These are phyloP conservation scores for Phytophthora kernoviae DNA, from an alignment of 352 stramenopile species.

Conservation along the genomic window DNA sequence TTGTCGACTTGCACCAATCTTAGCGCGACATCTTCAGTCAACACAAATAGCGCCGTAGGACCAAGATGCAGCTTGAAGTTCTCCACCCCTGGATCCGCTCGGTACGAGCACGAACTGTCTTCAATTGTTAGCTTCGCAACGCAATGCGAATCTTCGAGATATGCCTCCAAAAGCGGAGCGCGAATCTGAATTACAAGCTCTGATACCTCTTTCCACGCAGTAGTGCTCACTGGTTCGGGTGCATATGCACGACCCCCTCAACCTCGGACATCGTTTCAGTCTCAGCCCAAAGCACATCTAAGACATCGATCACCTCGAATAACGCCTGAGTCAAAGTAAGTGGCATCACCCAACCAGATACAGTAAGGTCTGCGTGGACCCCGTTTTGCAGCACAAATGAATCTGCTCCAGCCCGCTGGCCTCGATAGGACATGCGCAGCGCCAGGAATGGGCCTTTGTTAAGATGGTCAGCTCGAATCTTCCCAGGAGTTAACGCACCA, in stretches of 20 bases:
- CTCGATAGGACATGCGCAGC: constrained; percentile 71
- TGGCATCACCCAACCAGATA: constrained; percentile 82
- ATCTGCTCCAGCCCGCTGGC: constrained; percentile 33
- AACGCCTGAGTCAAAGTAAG: constrained; percentile 72
- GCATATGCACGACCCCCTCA: constrained; percentile 17
- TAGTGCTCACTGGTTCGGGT: constrained; percentile 9
- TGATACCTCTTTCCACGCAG: constrained; percentile 64
- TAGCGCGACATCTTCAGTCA: constrained; percentile 88
- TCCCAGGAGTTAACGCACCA: constrained; percentile 66
- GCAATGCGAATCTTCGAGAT: constrained; percentile 87
- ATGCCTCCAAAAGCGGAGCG: constrained; percentile 82
- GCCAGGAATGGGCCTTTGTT: constrained; percentile 60
- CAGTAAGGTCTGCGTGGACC: constrained; percentile 62
- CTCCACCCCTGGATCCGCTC: constrained; percentile 63
- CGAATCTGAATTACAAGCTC: constrained; percentile 77
- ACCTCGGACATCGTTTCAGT: constrained; percentile 11
- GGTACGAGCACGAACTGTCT: constrained; percentile 73
- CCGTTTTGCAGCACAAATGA: constrained; percentile 73
- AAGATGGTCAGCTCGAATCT: constrained; percentile 70
- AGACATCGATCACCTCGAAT: constrained; percentile 74
- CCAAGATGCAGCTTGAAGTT: constrained; percentile 74
- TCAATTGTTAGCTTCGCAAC: constrained; percentile 88
- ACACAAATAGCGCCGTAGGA: constrained; percentile 79
- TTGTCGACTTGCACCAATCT: constrained; percentile 84
- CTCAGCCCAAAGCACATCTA: constrained; percentile 71